Percentiles rank a stretch among this genome's conserved stretches.
Evolutionary conservation across 306 rosid species (phyloP).

Genomic region (Herpetospermum pedunculosum): DNA sequence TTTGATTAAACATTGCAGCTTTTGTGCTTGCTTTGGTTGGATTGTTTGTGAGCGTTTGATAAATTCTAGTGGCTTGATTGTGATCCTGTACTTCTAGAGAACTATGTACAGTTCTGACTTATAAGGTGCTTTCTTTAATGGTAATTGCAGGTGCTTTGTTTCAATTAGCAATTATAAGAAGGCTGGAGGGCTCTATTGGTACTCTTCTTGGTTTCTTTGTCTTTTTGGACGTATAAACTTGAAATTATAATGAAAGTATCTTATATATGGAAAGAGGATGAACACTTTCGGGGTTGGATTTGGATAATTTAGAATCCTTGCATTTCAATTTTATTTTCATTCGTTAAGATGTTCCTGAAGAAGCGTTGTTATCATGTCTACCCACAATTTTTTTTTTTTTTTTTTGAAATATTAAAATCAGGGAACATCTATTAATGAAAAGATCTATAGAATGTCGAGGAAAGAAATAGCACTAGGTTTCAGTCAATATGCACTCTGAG

Average conservation of each 20-base stretch:
- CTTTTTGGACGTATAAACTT: neutral
- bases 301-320: neutral
- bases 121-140: constrained; percentile 4
- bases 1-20: neutral
- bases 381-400: neutral
- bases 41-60: neutral
- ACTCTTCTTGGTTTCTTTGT: constrained; percentile 10
- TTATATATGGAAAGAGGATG: neutral
- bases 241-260: neutral
- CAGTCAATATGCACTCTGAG: neutral
- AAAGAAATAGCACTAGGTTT: neutral
- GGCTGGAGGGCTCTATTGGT: constrained; percentile 82
- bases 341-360: neutral
- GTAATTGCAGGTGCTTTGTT: constrained; percentile 72
- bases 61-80: neutral
- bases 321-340: neutral
- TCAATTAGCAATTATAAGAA: constrained; percentile 79
- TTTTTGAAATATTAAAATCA: neutral
- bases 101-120: neutral
- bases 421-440: neutral
- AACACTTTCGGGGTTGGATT: neutral
- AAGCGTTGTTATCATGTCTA: neutral
- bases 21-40: neutral
- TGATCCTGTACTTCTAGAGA: neutral
- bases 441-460: neutral